A percentile compares a stretch with the other conserved stretches of the same genome.
Conservation (phyloP, 2,329 filamentous ascomycete species). For the Colletotrichum karsti region DNA sequence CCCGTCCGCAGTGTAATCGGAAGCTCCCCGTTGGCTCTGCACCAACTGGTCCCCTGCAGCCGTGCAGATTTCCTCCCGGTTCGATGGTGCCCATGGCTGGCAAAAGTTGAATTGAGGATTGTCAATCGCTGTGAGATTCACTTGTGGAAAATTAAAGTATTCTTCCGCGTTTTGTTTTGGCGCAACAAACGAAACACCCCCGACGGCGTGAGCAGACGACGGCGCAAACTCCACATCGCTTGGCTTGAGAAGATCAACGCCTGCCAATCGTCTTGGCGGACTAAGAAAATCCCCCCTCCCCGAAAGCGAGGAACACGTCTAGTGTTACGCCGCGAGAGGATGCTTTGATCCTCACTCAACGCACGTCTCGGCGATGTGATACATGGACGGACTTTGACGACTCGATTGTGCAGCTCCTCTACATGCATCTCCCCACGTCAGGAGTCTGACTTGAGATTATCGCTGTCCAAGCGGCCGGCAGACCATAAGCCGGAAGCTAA, state of each 20-base stretch:
- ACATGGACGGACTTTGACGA: slow-evolving; percentile 27
- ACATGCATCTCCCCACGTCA: background rate
- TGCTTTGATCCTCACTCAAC: slow-evolving; percentile 27
- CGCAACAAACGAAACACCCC: background rate
- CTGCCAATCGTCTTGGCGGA: background rate
- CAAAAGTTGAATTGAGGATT: background rate
- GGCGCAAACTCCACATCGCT: background rate
- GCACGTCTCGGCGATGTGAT: slow-evolving; percentile 28
- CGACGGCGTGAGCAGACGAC: background rate
- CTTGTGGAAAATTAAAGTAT: too few species aligned
- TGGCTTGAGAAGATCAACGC: background rate
- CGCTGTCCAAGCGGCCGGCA: slow-evolving; percentile 26
- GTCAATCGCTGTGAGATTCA: background rate
- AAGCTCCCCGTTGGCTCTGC: slow-evolving; percentile 5
- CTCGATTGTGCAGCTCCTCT: slow-evolving; percentile 5
- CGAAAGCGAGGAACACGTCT: background rate
- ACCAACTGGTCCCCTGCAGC: background rate
- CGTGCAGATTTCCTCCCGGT: background rate
- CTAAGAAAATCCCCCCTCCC: background rate
- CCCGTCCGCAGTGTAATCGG: background rate
- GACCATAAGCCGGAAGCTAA: slow-evolving; percentile 26
- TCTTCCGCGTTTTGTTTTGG: too few species aligned
- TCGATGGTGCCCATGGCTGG: background rate
- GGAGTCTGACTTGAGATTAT: slow-evolving; percentile 12
- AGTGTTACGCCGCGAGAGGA: background rate